Evolutionary conservation across 768 basidiomycete genomes (phyloP).

Genomic region (Kwoniella dendrophila): DNA sequence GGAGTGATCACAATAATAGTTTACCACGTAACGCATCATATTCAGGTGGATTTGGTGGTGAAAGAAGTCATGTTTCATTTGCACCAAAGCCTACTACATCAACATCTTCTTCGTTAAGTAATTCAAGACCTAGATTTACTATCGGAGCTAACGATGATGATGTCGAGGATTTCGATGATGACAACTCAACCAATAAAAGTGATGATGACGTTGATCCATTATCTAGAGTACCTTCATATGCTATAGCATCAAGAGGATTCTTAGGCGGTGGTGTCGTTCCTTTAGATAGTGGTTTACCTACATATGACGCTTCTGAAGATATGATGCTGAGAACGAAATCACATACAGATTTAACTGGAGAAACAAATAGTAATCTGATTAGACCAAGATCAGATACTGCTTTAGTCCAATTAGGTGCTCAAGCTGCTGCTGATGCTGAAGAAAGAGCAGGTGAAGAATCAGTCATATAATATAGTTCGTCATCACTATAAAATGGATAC

Average conservation of each 20-base stretch:
- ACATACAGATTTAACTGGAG: slow-evolving; percentile 12
- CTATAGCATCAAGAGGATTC: slow-evolving; percentile 79
- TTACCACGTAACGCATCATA: slow-evolving; percentile 32
- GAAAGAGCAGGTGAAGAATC: slow-evolving; percentile 31
- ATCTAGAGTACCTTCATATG: slow-evolving; percentile 81
- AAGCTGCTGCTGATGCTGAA: slow-evolving; percentile 33
- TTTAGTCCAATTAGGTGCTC: slow-evolving; percentile 38
- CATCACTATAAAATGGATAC: too few species aligned
- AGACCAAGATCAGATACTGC: slow-evolving; percentile 44
- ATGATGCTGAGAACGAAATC: slow-evolving; percentile 33
- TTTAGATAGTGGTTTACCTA: slow-evolving; percentile 75
- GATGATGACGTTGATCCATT: slow-evolving; percentile 59
- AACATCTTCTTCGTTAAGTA: too few species aligned
- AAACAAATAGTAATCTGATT: slow-evolving; percentile 16
- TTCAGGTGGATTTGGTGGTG: slow-evolving; percentile 23
- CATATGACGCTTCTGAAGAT: slow-evolving; percentile 73
- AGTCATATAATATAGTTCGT: not conserved
- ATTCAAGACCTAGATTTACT: slow-evolving; percentile 4
- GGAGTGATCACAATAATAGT: slow-evolving; percentile 12
- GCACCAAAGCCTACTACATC: slow-evolving; percentile 20
- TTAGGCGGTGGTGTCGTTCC: slow-evolving; percentile 87
- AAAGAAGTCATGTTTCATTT: slow-evolving; percentile 24
- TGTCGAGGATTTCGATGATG: slow-evolving; percentile 6
- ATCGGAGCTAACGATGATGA: slow-evolving; percentile 12
- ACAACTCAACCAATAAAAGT: too few species aligned